Base-by-base conservation (phyloP, 768 basidiomycete genomes). In the Xerocomus brunneocitrinus region DNA sequence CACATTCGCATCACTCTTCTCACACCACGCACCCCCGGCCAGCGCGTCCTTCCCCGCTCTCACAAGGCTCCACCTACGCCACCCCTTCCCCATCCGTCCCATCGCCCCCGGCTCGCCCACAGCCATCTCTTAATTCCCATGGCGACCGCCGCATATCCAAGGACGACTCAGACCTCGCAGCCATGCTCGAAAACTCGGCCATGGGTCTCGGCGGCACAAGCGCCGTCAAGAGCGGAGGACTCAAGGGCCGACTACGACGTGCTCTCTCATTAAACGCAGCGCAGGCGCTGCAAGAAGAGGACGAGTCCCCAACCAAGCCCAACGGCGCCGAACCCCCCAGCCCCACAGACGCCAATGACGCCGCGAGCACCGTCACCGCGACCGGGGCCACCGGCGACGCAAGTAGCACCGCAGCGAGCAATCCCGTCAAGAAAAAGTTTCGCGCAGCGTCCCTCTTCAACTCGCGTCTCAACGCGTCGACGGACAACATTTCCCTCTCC, bases 401-500 rank as follows among this genome's bases (percentile, higher is more conserved):
- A 19, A 56, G 56, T 25, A 30, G 60, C 8, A 62, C 69, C n/a
- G 61, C 69, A 2, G 63, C 53, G 6, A 47, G 62, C 12, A 63
- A 70, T 34, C 67, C 73, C 3, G 65, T 62, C 28, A 89, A 89
- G 78, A 90, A 88, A 72, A 82, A 81, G 66, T 79, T 81, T 40
- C 83, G 85, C 16, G 84, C 83, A 0, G 82, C 85, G 40, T 78
- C 83, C 22, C 67, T 98, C 58, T 95, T 98, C 79, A 97, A 93
- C 69, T 82, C 89, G 58, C 84, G 87, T 58, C 72, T 90, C 62
- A 95, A 97, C 67, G 82, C 85, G 40, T 89, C 85, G 50, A 95
- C 91, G 40, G 94, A 95, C 70, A 97, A 95, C 70, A 95, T 98
- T 59, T 97, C 94, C 27, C 80, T 98, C 36, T 89, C 87, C 19